phyloP scores from a whole-genome alignment of 345 rosid genomes.

The Theobroma cacao region DNA sequence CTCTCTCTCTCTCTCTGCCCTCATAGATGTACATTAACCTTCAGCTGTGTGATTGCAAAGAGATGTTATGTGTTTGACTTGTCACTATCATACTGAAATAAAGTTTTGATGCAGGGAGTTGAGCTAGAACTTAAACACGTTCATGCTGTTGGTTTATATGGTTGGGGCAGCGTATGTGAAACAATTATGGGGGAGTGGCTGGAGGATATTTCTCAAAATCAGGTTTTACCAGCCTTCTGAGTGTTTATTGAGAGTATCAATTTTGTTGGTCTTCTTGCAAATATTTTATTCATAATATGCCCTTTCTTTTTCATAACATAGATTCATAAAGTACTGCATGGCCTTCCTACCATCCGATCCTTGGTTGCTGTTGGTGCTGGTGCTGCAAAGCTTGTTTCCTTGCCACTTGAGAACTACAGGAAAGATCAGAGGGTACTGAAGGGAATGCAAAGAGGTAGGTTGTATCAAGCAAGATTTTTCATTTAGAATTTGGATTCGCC shows the following conservation, averaged over 20 bases:
- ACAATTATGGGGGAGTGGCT: slow-evolving; percentile 86
- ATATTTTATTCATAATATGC: slow-evolving; percentile 8
- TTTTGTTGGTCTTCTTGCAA: slow-evolving; percentile 12
- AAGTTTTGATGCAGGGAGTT: slow-evolving; percentile 65
- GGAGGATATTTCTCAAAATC: slow-evolving; percentile 94
- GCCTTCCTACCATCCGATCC: slow-evolving; percentile 79
- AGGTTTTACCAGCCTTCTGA: slow-evolving; percentile 41
- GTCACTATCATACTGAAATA: slow-evolving; percentile 10
- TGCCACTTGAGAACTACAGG: slow-evolving; percentile 83
- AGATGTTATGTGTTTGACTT: not conserved
- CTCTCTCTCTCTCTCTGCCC: not conserved
- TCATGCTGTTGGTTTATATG: slow-evolving; percentile 79
- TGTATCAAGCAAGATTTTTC: slow-evolving; percentile 9
- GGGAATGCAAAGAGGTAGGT: slow-evolving; percentile 93
- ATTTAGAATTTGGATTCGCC: not conserved
- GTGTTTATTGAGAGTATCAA: slow-evolving; percentile 9
- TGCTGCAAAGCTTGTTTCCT: slow-evolving; percentile 77
- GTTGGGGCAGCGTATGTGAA: slow-evolving; percentile 84
- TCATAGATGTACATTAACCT: not conserved
- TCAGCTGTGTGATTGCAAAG: not conserved
- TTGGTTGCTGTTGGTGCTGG: slow-evolving; percentile 72
- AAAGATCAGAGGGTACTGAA: slow-evolving; percentile 80
- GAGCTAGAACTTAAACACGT: slow-evolving; percentile 91
- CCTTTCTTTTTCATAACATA: slow-evolving; percentile 20
- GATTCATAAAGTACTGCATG: slow-evolving; percentile 69